These are phyloP conservation scores for Aspergillus egyptiacus DNA, from an alignment of 495 filamentous ascomycete genomes.

Conservation along the genomic window DNA sequence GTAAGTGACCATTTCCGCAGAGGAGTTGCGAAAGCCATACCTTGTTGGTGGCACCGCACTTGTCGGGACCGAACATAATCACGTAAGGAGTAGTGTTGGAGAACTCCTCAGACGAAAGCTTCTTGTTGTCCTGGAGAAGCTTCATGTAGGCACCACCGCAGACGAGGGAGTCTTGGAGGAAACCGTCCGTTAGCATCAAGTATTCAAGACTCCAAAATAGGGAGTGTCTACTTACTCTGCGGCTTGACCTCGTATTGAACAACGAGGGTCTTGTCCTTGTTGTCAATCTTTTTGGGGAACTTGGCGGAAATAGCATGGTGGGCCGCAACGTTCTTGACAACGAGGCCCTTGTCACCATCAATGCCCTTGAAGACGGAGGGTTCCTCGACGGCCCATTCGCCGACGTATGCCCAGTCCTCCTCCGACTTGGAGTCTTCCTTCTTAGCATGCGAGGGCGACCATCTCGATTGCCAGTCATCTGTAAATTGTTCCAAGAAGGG, in stretches of 20 bases:
- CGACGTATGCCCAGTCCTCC: conserved; percentile 97
- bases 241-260: conserved; percentile 99
- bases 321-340: conserved; percentile 92
- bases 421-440: conserved; percentile 82
- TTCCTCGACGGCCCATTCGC: conserved; percentile 96
- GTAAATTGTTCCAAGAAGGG: conserved; percentile 99
- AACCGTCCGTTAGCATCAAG: background rate
- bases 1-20: conserved; percentile 4
- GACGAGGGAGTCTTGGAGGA: conserved; percentile 71
- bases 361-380: conserved; percentile 88
- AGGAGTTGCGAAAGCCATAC: conserved; percentile 28
- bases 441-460: conserved; percentile 93
- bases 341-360: conserved; percentile 91
- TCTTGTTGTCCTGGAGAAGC: conserved; percentile 96
- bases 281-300: conserved; percentile 93
- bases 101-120: conserved; percentile 95
- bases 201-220: background rate
- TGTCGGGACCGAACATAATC: conserved; percentile 99
- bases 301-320: conserved; percentile 99
- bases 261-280: conserved; percentile 93
- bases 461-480: conserved; percentile 84
- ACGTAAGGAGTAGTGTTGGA: conserved; percentile 96
- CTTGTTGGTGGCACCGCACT: conserved; percentile 99
- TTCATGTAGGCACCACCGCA: conserved; percentile 99
- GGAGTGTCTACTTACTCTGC: conserved; percentile 62